phyloP scores from a whole-genome alignment of 1,284 basidiomycete genomes.

The Rhodotorula sp. region DNA sequence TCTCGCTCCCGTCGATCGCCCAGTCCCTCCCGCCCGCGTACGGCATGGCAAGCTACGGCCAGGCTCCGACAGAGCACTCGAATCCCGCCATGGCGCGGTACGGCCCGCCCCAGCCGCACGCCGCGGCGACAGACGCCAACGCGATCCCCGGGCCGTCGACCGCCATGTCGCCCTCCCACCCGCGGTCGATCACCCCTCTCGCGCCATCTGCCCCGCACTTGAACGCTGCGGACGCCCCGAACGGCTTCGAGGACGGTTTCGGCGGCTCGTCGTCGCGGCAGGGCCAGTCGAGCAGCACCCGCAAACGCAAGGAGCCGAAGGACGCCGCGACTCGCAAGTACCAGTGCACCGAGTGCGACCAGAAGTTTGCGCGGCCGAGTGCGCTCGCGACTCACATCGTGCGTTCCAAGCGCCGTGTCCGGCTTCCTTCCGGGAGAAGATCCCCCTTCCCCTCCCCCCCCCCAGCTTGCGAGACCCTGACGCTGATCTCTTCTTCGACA shows the following conservation, averaged over 20 bases:
- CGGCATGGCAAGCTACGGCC: no score
- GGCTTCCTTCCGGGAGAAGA: no score
- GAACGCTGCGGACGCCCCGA: background rate
- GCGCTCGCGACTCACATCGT: slow-evolving; percentile 16
- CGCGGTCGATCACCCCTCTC: background rate
- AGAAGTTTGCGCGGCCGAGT: slow-evolving; percentile 17
- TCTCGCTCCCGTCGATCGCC: no score
- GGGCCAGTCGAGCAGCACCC: background rate
- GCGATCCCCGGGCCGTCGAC: no score
- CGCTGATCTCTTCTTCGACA: no score
- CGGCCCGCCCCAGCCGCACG: no score
- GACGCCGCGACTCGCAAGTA: slow-evolving; percentile 13
- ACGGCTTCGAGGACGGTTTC: background rate
- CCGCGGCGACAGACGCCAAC: no score
- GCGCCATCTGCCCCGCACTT: background rate
- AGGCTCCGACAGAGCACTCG: no score
- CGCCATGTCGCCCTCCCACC: no score
- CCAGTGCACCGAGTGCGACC: slow-evolving; percentile 18
- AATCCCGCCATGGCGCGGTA: no score
- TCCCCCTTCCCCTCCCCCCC: background rate
- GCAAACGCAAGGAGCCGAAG: slow-evolving; percentile 2
- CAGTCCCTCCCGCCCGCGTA: no score
- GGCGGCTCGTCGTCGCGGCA: background rate
- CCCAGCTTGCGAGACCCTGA: background rate
- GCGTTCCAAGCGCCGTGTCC: background rate